Evolutionary conservation across 192 early-diverging fungal species (phyloP).

Genomic region (Entomortierella beljakovae): DNA sequence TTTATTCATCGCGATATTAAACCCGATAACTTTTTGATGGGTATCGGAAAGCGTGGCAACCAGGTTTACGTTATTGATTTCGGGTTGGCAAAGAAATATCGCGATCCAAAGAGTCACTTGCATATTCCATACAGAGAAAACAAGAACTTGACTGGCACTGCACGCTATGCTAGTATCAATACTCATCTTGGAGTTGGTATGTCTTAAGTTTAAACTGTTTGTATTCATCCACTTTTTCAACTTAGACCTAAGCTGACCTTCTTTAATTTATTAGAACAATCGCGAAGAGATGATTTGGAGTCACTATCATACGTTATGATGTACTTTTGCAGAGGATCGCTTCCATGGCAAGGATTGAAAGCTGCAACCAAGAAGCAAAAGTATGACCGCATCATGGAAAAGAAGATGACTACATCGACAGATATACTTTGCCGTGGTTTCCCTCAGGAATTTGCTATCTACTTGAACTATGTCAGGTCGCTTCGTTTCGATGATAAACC

Average conservation of each 20-base stretch:
- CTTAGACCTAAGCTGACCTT: neutral
- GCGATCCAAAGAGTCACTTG: slow-evolving; percentile 82
- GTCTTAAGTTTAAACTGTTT: slow-evolving; percentile 8
- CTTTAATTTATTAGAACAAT: slow-evolving; percentile 74
- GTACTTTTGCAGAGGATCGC: slow-evolving; percentile 90
- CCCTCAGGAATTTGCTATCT: slow-evolving; percentile 89
- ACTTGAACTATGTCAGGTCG: slow-evolving; percentile 87
- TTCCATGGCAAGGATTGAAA: slow-evolving; percentile 95
- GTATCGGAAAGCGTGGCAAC: slow-evolving; percentile 84
- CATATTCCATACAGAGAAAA: slow-evolving; percentile 95
- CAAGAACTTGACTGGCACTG: slow-evolving; percentile 94
- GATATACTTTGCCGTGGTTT: slow-evolving; percentile 86
- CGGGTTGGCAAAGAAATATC: slow-evolving; percentile 91
- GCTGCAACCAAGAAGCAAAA: slow-evolving; percentile 93
- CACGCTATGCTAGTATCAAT: slow-evolving; percentile 92
- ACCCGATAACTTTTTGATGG: slow-evolving; percentile 94
- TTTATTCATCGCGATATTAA: slow-evolving; percentile 95
- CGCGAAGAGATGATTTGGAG: slow-evolving; percentile 91
- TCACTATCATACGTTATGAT: slow-evolving; percentile 91
- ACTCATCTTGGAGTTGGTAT: slow-evolving; percentile 84
- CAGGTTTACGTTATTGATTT: slow-evolving; percentile 93
- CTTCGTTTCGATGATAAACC: slow-evolving; percentile 94
- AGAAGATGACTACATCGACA: slow-evolving; percentile 89
- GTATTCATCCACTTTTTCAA: too few relatives aligned
- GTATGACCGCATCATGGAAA: slow-evolving; percentile 95